These are phyloP conservation scores for Sarcodon sp. DNA, from an alignment of 768 basidiomycete genomes.

Conservation along the genomic window DNA sequence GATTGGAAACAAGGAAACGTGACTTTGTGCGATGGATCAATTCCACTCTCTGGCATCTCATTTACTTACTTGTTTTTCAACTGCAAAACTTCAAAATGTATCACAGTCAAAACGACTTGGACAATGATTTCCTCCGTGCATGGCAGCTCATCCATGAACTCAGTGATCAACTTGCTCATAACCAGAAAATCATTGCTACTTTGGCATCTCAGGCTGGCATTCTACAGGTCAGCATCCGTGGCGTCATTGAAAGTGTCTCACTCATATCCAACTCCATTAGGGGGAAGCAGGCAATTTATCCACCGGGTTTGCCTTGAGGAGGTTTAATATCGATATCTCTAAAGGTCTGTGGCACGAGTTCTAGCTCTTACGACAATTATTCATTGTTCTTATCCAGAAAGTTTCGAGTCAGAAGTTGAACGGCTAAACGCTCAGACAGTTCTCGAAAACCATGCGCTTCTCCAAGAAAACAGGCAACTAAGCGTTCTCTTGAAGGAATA, in stretches of 20 bases:
- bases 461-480: conserved; percentile 94
- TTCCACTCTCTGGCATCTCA: not conserved
- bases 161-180: conserved; percentile 70
- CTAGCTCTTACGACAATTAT: conserved; percentile 25
- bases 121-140: conserved; percentile 58
- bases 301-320: conserved; percentile 66
- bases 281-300: conserved; percentile 61
- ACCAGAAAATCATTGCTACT: conserved; percentile 58
- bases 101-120: conserved; percentile 26
- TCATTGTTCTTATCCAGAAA: conserved; percentile 36
- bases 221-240: conserved; percentile 50
- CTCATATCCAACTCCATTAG: conserved; percentile 22
- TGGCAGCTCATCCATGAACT: conserved; percentile 77
- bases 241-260: conserved; percentile 1
- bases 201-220: conserved; percentile 57
- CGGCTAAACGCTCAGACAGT: conserved; percentile 80
- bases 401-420: conserved; percentile 88
- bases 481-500: conserved; percentile 85
- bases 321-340: conserved; percentile 81
- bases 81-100: conserved; percentile 11
- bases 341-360: conserved; percentile 37
- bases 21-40: not conserved
- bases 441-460: conserved; percentile 85
- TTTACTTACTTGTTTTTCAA: not conserved
- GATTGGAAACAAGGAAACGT: too few relatives aligned